Conservation (phyloP, 2,329 filamentous ascomycete genomes). For the Scytalidium lignicola region DNA sequence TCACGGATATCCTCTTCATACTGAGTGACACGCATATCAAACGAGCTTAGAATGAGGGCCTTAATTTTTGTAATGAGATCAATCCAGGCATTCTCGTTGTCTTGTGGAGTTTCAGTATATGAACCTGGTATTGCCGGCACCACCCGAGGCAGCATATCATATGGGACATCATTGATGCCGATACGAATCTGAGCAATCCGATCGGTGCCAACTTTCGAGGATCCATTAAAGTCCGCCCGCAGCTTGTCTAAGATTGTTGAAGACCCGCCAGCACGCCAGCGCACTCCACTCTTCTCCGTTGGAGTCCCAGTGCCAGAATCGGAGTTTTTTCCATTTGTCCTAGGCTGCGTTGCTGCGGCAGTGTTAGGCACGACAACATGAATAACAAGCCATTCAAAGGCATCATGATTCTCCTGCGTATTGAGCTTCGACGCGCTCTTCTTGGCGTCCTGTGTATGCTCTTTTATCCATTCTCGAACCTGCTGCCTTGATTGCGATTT, state of each 20-base stretch:
- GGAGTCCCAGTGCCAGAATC: slow-evolving; percentile 45
- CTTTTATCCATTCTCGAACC: slow-evolving; percentile 87
- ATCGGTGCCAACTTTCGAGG: slow-evolving; percentile 66
- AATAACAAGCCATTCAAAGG: slow-evolving; percentile 90
- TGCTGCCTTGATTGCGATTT: slow-evolving; percentile 73
- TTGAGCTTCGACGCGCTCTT: slow-evolving; percentile 45
- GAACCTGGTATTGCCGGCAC: slow-evolving; percentile 58
- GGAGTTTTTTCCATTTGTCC: slow-evolving; percentile 48
- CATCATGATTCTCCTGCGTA: slow-evolving; percentile 88
- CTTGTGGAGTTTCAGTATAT: slow-evolving; percentile 67
- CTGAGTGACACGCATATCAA: slow-evolving; percentile 83
- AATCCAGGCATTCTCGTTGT: slow-evolving; percentile 75
- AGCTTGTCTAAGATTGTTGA: slow-evolving; percentile 86
- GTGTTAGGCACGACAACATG: slow-evolving; percentile 91
- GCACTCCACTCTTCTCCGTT: slow-evolving; percentile 64
- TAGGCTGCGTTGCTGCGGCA: slow-evolving; percentile 70
- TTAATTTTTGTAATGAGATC: slow-evolving; percentile 86
- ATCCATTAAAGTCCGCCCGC: slow-evolving; percentile 81
- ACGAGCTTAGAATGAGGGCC: slow-evolving; percentile 78
- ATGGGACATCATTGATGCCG: slow-evolving; percentile 62
- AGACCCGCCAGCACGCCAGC: slow-evolving; percentile 73
- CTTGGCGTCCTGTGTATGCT: slow-evolving; percentile 57
- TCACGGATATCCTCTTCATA: slow-evolving; percentile 98
- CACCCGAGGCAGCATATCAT: slow-evolving; percentile 57
- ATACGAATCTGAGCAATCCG: slow-evolving; percentile 83